Base-by-base conservation (phyloP, 768 basidiomycete genomes). In the Cyathus striatus region DNA sequence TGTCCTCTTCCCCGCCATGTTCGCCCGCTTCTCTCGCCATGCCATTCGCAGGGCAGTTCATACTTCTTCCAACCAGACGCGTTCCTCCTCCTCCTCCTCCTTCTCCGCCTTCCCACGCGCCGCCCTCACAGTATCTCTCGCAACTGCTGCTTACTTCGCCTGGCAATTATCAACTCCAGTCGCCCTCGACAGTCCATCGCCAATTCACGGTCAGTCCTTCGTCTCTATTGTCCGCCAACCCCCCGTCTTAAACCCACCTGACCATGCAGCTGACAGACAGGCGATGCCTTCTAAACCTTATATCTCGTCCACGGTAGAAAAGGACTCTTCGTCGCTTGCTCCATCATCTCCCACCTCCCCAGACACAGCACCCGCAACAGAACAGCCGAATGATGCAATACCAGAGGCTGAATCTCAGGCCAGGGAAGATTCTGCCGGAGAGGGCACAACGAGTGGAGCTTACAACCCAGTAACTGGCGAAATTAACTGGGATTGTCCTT, bases 401-500 rank as follows among this genome's bases (percentile, higher is more conserved):
- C n/a, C 42, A 23, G 47, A 35, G 13, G 6, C 34, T 5, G 33
- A 38, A 7, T 40, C 39, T 24, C 35, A 45, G 20, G 23, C 30
- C 16, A 41, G 38, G 23, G 46, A 46, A 35, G 54, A 41, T 23
- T 37, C 47, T 10, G 60, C 60, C 17, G 50, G 48, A n/a, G 38
- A 47, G 23, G 46, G 42, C 23, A 49, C 58, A 20, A 41, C 56
- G 16, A 64, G 63, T 27, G 72, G 73, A 33, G 95, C 96, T 4
- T 98, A 79, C 73, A 87, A 99, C 66, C 94, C 94, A 16, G 92
- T 81, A 49, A 99, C 96, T 1, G 96, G 96, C 34, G 93, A 97
- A 75, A 98, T 99, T 56, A 99, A 99, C 69, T 99, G 96, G 96
- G 96, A 97, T 59, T 99, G 96, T 62, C 92, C 96, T 1, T 98